Evolutionary conservation across 768 basidiomycete genomes (phyloP).

Genomic region (Mycena polygramma): DNA sequence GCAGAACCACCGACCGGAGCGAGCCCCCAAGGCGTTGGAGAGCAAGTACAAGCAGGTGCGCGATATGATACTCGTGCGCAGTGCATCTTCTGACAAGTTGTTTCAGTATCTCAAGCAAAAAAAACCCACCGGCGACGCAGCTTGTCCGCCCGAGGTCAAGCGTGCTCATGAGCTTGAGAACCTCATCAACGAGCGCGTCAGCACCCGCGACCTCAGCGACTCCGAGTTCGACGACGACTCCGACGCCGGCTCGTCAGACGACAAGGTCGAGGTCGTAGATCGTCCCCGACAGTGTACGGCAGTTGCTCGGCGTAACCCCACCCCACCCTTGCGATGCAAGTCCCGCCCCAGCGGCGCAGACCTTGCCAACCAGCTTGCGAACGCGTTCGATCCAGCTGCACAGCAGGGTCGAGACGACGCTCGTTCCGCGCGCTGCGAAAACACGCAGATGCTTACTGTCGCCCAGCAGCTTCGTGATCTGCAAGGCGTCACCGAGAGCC

Average conservation of each 20-base stretch:
- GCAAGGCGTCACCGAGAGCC: slow-evolving; percentile 16
- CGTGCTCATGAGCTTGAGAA: slow-evolving; percentile 3
- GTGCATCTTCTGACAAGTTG: background rate
- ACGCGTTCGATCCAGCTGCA: background rate
- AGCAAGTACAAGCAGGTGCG: background rate
- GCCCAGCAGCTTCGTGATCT: slow-evolving; percentile 22
- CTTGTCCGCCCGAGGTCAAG: background rate
- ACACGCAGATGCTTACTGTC: slow-evolving; percentile 1
- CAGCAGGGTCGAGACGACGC: background rate
- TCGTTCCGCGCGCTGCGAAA: slow-evolving; percentile 13
- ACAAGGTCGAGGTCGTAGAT: background rate
- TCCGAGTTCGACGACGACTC: background rate
- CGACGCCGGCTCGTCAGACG: background rate
- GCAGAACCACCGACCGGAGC: background rate
- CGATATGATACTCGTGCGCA: background rate
- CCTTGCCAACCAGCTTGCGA: background rate
- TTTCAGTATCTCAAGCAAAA: slow-evolving; percentile 1
- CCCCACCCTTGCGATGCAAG: background rate
- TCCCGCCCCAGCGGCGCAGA: background rate
- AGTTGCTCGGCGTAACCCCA: background rate
- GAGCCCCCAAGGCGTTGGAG: background rate
- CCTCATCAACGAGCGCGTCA: slow-evolving; percentile 1
- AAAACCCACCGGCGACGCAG: slow-evolving; percentile 1
- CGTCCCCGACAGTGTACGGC: background rate
- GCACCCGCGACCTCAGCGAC: background rate